phyloP scores from a whole-genome alignment of 495 filamentous ascomycete species.

The Penicillium simplicissimum region DNA sequence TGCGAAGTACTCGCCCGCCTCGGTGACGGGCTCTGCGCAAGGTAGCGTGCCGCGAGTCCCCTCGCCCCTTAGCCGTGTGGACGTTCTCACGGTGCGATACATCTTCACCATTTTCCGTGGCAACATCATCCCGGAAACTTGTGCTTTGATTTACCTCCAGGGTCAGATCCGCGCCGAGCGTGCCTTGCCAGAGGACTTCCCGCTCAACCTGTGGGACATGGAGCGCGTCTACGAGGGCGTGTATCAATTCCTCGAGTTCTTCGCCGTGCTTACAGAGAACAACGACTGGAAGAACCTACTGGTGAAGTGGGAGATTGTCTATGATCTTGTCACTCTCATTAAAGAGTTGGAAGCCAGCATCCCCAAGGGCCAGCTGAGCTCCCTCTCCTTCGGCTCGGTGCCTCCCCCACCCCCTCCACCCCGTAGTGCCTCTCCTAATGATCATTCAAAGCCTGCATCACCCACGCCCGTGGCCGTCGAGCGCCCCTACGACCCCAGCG shows the following conservation, averaged over 20 bases:
- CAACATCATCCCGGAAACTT: conserved; percentile 87
- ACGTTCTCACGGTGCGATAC: conserved; percentile 76
- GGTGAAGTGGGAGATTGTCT: conserved; percentile 83
- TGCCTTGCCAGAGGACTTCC: conserved; percentile 76
- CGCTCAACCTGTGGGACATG: conserved; percentile 95
- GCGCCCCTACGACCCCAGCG: conserved; percentile 56
- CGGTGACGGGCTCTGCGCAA: conserved; percentile 43
- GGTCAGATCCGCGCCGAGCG: conserved; percentile 75
- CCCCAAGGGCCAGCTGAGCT: conserved; percentile 64
- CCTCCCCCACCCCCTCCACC: conserved; percentile 29
- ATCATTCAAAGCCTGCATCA: conserved; percentile 28
- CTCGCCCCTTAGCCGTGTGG: conserved; percentile 49
- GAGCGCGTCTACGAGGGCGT: conserved; percentile 87
- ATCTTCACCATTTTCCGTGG: conserved; percentile 89
- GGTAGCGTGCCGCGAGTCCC: conserved; percentile 38
- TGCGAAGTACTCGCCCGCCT: conserved; percentile 60
- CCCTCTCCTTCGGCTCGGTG: conserved; percentile 39
- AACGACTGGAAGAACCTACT: conserved; percentile 67
- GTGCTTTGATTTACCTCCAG: conserved; percentile 89
- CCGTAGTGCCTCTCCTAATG: conserved; percentile 32
- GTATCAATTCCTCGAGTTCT: conserved; percentile 89
- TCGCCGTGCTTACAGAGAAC: conserved; percentile 85
- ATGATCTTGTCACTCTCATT: conserved; percentile 80
- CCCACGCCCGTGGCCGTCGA: conserved; percentile 54
- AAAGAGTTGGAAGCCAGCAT: conserved; percentile 85